A percentile compares a stretch with the other conserved stretches of the same genome.
Conservation (phyloP, 495 filamentous ascomycete genomes). For the Penicillium herquei region DNA sequence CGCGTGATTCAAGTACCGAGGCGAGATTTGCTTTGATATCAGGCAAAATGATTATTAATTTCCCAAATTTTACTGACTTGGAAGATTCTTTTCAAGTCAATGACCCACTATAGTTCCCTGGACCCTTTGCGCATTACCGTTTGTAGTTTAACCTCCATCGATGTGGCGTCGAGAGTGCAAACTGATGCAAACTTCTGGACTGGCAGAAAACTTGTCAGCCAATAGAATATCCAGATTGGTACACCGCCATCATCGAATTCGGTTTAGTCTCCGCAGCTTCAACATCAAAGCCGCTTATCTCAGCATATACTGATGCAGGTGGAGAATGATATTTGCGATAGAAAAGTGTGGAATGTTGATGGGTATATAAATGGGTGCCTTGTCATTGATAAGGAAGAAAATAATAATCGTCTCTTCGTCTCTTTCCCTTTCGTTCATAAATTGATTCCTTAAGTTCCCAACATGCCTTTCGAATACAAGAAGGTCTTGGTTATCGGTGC, state of each 20-base stretch:
- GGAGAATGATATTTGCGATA: background rate
- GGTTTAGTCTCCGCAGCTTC: slow-evolving; percentile 17
- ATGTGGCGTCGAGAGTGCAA: slow-evolving; percentile 1
- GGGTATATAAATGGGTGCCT: background rate
- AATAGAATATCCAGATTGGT: background rate
- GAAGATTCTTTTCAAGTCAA: too few species aligned
- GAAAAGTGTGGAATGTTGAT: slow-evolving; percentile 22
- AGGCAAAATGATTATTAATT: too few species aligned
- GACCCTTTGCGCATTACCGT: too few species aligned
- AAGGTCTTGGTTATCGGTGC: slow-evolving; percentile 70
- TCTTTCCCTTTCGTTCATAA: too few species aligned
- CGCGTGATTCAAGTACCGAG: too few species aligned
- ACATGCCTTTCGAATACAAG: slow-evolving; percentile 50
- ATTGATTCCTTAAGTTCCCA: slow-evolving; percentile 23
- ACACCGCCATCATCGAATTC: background rate
- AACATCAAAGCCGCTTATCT: too few species aligned
- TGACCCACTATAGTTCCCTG: too few species aligned
- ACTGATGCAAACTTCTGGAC: too few species aligned
- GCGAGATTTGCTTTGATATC: too few species aligned
- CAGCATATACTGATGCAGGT: background rate
- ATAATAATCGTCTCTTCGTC: too few species aligned
- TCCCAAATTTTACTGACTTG: too few species aligned
- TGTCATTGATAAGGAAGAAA: background rate
- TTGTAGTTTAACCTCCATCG: slow-evolving; percentile 15
- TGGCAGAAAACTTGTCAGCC: background rate